These are phyloP conservation scores for Diaporthe citrichinensis DNA, from an alignment of 2,329 filamentous ascomycete species.

Conservation along the genomic window DNA sequence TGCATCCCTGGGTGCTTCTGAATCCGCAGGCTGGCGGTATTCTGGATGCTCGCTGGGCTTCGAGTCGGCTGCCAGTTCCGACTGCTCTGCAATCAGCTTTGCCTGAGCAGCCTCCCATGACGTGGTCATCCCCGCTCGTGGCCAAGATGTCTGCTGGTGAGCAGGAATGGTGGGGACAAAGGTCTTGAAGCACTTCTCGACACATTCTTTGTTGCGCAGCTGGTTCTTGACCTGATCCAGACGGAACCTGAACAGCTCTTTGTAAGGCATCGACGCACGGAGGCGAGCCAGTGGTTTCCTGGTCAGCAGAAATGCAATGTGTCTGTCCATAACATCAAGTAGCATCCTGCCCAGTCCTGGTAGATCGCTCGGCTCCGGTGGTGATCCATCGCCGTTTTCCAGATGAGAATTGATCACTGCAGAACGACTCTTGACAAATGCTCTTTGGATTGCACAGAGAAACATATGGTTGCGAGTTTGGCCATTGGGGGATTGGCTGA, in stretches of 20 bases:
- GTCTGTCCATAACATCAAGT: constrained; percentile 2
- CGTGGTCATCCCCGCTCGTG: not conserved
- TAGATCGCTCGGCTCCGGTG: not conserved
- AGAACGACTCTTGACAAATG: not conserved
- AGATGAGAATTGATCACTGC: not conserved
- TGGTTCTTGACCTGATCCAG: not conserved
- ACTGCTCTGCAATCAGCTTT: no score
- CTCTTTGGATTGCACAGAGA: not conserved
- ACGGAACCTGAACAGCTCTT: not conserved
- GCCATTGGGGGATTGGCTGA: not conserved
- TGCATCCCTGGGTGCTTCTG: no score
- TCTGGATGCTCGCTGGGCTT: not conserved
- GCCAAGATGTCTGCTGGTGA: not conserved
- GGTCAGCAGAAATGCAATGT: not conserved
- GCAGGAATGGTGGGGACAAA: not conserved
- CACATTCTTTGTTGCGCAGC: not conserved
- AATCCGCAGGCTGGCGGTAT: no score
- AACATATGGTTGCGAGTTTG: not conserved
- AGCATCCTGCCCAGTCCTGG: not conserved
- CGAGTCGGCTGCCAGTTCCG: not conserved
- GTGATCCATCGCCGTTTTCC: not conserved
- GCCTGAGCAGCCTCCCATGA: not conserved
- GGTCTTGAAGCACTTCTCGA: not conserved
- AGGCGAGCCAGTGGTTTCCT: constrained; percentile 1
- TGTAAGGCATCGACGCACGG: not conserved